Conservation (phyloP, 2,329 filamentous ascomycete species). For the Arthrobotrys musiformis region DNA sequence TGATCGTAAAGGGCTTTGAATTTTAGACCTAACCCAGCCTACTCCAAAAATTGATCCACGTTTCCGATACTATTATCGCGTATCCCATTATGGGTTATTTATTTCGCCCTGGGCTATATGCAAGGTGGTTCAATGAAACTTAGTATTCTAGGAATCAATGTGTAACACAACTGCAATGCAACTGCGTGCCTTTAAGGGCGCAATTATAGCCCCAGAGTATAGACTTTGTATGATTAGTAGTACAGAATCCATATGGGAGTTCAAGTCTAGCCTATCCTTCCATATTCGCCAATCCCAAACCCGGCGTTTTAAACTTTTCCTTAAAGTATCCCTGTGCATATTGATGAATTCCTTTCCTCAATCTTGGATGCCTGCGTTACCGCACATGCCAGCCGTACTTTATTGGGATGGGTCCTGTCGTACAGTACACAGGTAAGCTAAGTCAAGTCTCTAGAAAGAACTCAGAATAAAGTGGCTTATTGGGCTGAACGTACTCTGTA, state of each 20-base stretch:
- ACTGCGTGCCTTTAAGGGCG: background rate
- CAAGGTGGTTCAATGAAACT: background rate
- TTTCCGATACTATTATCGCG: background rate
- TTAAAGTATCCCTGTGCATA: constrained; percentile 10
- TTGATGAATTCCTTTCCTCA: background rate
- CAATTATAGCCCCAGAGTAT: constrained; percentile 13
- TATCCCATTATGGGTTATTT: background rate
- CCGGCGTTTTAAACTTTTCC: background rate
- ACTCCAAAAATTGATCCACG: background rate
- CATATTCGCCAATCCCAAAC: background rate
- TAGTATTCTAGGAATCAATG: background rate
- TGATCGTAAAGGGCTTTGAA: too few species aligned
- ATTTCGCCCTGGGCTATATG: background rate
- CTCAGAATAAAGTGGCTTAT: background rate
- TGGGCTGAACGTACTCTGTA: constrained; percentile 13
- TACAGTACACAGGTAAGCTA: constrained; percentile 6
- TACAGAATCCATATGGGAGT: background rate
- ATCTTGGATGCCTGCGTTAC: background rate
- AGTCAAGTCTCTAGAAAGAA: background rate
- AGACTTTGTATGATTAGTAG: background rate
- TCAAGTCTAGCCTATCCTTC: constrained; percentile 36
- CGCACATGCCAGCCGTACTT: constrained; percentile 11
- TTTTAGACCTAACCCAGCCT: background rate
- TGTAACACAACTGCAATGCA: constrained; percentile 1
- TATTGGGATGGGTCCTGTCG: constrained; percentile 21